Evolutionary conservation across 768 basidiomycete genomes (phyloP).

Genomic region (Macrolepiota albuminosa): DNA sequence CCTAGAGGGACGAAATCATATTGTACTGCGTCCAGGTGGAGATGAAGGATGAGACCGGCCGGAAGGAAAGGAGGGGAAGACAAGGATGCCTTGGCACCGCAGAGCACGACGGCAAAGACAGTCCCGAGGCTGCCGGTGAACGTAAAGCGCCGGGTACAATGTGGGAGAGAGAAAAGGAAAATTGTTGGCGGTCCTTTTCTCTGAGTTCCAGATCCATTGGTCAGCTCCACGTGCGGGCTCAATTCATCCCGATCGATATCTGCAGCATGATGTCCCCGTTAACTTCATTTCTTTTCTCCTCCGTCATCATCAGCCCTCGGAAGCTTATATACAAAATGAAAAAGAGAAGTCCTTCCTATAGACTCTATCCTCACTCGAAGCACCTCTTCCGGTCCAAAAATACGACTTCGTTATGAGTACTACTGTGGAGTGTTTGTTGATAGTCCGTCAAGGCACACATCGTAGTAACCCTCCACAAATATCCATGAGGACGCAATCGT

Average conservation of each 20-base stretch:
- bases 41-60: conserved; percentile 20
- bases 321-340: neutral
- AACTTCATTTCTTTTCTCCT: neutral
- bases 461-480: neutral
- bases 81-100: conserved; percentile 16
- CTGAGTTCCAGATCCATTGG: conserved; percentile 18
- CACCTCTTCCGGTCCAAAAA: neutral
- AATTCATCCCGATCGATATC: conserved; percentile 11
- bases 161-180: conserved; percentile 15
- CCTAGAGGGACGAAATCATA: conserved; percentile 41
- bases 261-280: neutral
- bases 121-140: neutral
- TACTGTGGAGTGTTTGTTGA: neutral
- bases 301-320: neutral
- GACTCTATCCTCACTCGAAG: neutral
- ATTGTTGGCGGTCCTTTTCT: conserved; percentile 14
- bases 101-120: conserved; percentile 7
- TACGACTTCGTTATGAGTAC: neutral
- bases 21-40: conserved; percentile 32
- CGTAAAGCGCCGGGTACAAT: conserved; percentile 2
- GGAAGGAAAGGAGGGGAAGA: conserved; percentile 14
- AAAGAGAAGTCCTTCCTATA: neutral
- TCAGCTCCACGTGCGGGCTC: conserved; percentile 18
- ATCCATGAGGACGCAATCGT: neutral
- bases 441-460: neutral